Evolutionary conservation across 129 eudicot genomes (phyloP), one percentile per base, ranked within the genome.

Genomic region (Heracleum sosnowskyi): DNA sequence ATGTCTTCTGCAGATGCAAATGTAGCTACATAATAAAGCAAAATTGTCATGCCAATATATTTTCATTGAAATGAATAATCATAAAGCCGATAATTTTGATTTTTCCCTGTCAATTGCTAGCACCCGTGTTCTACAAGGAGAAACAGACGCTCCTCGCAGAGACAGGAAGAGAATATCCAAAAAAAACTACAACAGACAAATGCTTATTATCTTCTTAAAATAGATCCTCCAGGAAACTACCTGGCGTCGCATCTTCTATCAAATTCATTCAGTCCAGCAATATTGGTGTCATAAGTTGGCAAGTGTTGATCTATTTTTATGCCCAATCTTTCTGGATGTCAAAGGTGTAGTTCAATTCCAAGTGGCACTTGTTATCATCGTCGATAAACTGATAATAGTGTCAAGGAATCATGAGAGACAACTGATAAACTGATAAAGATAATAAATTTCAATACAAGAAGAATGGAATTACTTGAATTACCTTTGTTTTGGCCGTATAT

Each of bases 251-350:
- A 60, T 60, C 68, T 60, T 60, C 33, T 60, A 9, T 60, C 33
- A n/a, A 60, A 60, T 57, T 55, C 64, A 57, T 8, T 24, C 13
- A 13, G 68, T 60, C 68, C 33, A n/a, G 15, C 68, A 16, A n/a
- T 60, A 60, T 60, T 9, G n/a, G 33, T 60, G 16, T n/a, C 33
- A 26, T 60, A 26, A 26, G 6, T 60, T 60, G 2, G 34, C 68
- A n/a, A 26, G 16, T 1, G 6, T 24, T 60, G 33, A 11, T 60
- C 68, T 60, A 60, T 60, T 2, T n/a, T n/a, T n/a, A n/a, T 60
- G 80, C 69, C 92, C 92, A 88, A 17, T 88, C 92, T 80, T 88
- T 88, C 83, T 85, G 90, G 77, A 88, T 88, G 87, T 83, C 92
- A 57, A 88, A 88, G 68, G 92, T 86, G 88, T 88, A 88, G 84